Evolutionary conservation across 495 filamentous ascomycete species (phyloP).

Genomic region (Neurospora africana): DNA sequence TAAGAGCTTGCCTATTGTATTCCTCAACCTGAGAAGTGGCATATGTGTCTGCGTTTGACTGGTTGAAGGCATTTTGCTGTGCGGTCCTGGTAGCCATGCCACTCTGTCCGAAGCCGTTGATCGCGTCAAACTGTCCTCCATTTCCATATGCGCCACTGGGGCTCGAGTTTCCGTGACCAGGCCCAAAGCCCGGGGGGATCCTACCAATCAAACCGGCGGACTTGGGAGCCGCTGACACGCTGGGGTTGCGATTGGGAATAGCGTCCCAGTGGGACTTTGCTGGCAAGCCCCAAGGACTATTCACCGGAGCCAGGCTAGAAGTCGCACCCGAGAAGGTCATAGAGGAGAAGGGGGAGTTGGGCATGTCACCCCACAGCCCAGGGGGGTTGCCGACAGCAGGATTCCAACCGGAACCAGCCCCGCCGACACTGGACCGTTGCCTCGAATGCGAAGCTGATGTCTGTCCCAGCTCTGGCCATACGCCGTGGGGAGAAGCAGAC

Average conservation of each 20-base stretch:
- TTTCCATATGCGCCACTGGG: not conserved
- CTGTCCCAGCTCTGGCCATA: constrained; percentile 6
- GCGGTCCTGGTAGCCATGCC: not conserved
- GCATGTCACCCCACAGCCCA: not conserved
- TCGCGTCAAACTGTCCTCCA: not conserved
- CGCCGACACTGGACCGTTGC: not conserved
- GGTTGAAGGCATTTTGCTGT: not conserved
- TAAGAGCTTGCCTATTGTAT: constrained; percentile 1
- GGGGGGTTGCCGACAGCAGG: not conserved
- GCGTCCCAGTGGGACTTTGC: not conserved
- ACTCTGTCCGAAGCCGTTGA: not conserved
- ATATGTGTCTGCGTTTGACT: not conserved
- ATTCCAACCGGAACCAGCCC: constrained; percentile 6
- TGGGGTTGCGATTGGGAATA: constrained; percentile 1
- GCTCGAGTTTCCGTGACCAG: not conserved
- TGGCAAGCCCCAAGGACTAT: constrained; percentile 21
- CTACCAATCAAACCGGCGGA: not conserved
- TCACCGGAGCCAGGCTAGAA: constrained; percentile 19
- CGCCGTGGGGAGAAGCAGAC: not conserved
- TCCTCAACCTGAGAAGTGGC: constrained; percentile 1
- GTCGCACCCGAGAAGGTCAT: constrained; percentile 11
- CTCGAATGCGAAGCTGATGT: not conserved
- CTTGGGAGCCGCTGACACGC: not conserved
- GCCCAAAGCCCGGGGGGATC: constrained; percentile 2
- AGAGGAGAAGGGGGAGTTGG: constrained; percentile 13